Base-by-base conservation (phyloP, 257 asterid species). In the Nicotiana tabacum region DNA sequence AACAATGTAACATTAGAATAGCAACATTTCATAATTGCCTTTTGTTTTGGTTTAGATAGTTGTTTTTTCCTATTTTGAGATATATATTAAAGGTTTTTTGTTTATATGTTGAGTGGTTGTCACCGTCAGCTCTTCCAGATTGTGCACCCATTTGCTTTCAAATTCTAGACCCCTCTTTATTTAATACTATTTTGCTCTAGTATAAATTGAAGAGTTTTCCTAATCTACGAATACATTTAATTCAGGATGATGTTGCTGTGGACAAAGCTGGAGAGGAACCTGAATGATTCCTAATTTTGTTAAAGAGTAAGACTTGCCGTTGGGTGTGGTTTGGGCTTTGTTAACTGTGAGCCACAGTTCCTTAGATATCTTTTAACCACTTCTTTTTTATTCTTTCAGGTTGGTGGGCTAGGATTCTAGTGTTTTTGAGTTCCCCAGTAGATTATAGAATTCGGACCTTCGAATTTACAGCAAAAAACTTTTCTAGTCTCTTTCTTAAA, bases 191-290 rank as follows among this genome's bases (percentile, higher is more conserved):
- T 24, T 18, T 37, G 24, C 57, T 43, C 51, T 9, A 43, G 51
- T 43, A 43, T 43, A 43, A 43, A 43, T 43, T 43, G 51, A 43
- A 43, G 12, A 43, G 51, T 2, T 43, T 9, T 9, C 79, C 79
- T 74, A 48, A 74, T 24, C 61, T 24, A 24, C 3, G 39, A 5
- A 6, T 46, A 48, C 33, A 48, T 48, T 48, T 6, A 48, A 48
- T 83, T 87, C 90, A 89, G 92, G 86, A 85, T 83, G 56, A 87
- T 58, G 81, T 68, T 29, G 35, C 81, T 77, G 66, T 82, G 76
- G 86, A 69, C 70, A 82, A 87, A 85, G 89, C 91, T 83, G 92
- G 84, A 84, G 88, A 72, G 66, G 86, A 83, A 84, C 88, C 88
- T 91, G 82, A 83, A 83, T 69, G 46, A 64, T 77, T 77, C 10